Conservation (phyloP, 352 stramenopile species). For the Phytopythium mirpurense region DNA sequence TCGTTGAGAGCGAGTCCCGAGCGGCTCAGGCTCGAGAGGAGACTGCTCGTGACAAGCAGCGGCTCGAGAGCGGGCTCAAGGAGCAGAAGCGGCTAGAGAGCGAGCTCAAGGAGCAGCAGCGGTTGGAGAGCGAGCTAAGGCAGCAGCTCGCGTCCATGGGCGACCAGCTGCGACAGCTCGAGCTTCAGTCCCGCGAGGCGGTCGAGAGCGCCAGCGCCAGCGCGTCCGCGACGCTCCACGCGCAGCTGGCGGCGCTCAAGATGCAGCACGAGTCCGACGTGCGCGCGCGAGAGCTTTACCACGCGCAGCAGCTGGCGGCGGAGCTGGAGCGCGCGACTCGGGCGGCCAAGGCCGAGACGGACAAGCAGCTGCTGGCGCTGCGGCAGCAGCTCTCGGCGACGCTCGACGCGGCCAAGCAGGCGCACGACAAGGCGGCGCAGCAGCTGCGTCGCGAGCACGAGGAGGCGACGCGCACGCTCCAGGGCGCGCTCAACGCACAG, state of each 20-base stretch:
- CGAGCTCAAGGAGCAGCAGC: background rate
- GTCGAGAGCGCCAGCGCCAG: conserved; percentile 8
- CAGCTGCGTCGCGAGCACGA: background rate
- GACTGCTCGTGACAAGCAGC: background rate
- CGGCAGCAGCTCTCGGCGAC: background rate
- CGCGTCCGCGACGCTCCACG: background rate
- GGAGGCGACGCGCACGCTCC: background rate
- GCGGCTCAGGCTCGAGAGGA: background rate
- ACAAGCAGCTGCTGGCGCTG: background rate
- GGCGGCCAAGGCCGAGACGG: background rate
- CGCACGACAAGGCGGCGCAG: conserved; percentile 12
- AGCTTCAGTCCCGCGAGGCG: conserved; percentile 19
- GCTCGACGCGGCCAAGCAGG: conserved; percentile 18
- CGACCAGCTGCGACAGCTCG: conserved; percentile 10
- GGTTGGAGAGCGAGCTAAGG: background rate
- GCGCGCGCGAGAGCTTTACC: background rate
- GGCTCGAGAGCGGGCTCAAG: conserved; percentile 3
- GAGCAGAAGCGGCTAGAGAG: no score
- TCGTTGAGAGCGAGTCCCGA: background rate
- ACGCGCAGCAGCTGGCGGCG: background rate
- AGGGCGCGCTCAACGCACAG: background rate
- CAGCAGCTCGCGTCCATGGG: conserved; percentile 15
- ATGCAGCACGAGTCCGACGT: background rate
- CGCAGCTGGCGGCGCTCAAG: background rate
- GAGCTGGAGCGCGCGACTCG: background rate